These are phyloP conservation scores for Aureobasidium sp. DNA, from an alignment of 2,329 filamentous ascomycete species.

Conservation along the genomic window DNA sequence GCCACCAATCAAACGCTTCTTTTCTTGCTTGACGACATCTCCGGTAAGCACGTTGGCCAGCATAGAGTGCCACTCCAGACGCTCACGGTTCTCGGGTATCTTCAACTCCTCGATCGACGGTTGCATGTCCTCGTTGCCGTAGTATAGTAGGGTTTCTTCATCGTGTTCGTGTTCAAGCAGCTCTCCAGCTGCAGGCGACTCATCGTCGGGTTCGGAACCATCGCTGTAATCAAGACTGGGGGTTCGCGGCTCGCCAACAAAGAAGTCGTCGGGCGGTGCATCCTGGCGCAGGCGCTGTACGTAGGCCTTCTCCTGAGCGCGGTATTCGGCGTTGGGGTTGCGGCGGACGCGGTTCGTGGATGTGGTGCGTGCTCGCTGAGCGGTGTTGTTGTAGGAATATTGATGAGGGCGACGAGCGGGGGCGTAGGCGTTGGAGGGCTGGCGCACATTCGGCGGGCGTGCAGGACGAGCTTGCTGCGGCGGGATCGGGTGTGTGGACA, in stretches of 20 bases:
- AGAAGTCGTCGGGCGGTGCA: conserved; percentile 51
- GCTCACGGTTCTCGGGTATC: conserved; percentile 78
- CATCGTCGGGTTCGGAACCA: conserved; percentile 82
- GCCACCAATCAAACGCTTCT: conserved; percentile 84
- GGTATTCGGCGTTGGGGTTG: conserved; percentile 64
- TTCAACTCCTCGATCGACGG: conserved; percentile 84
- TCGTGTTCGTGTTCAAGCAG: conserved; percentile 82
- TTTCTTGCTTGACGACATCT: conserved; percentile 95
- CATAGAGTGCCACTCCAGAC: conserved; percentile 98
- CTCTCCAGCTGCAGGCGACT: conserved; percentile 76
- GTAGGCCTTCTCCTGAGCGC: conserved; percentile 88
- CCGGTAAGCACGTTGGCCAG: conserved; percentile 88
- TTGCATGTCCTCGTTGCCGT: conserved; percentile 80
- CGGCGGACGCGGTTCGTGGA: conserved; percentile 47
- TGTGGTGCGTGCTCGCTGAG: conserved; percentile 45
- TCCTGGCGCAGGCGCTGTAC: conserved; percentile 85
- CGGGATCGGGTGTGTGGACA: conserved; percentile 16
- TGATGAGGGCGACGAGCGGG: conserved; percentile 40
- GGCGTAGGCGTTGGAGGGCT: conserved; percentile 42
- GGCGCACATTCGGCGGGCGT: conserved; percentile 36
- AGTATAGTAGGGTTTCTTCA: conserved; percentile 86
- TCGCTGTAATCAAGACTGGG: conserved; percentile 57
- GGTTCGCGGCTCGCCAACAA: conserved; percentile 61
- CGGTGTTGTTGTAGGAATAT: conserved; percentile 36
- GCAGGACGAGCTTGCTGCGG: background rate